Evolutionary conservation across 768 basidiomycete genomes (phyloP), one percentile per base, ranked within the genome.

Genomic region (Hydnum rufescens): DNA sequence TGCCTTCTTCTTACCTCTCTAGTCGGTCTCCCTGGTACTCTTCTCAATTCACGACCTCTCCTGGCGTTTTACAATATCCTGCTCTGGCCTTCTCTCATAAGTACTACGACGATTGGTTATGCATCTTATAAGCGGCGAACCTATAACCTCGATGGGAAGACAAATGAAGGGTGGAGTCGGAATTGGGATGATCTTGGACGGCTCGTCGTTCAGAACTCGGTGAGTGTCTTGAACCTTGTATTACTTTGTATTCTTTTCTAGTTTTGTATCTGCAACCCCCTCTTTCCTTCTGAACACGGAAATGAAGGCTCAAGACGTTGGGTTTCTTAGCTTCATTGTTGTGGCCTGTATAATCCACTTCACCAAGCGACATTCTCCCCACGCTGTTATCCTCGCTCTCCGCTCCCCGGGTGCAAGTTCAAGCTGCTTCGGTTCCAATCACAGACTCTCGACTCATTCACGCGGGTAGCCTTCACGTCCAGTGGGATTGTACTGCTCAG

Each of bases 351-450:
- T 60, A 73, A 67, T 55, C 65, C 78, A 19, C 61, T 74, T 51
- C 78, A 83, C 62, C 74, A 75, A 49, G 75, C 75, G 3, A 68
- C 71, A 0, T 69, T 74, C 30, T 77, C 77, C 50, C 67, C 65
- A 48, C 66, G 66, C 32, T 84, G 82, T 61, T 81, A 77, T 60
- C 66, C 75, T 2, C 71, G 79, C 19, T 70, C 78, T 13, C 61
- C 70, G 3, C 67, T 83, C 3, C 76, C 80, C 8, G 82, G 80
- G 2, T 84, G 82, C 63, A 80, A 79, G 62, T 72, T 70, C 23
- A 66, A 67, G 51, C 72, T 83, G 36, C 67, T 68, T 51, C 64
- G 64, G 4, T 78, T 77, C 61, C 77, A 82, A 62, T 64, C 64
- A 16, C 60, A 59, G 39, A 65, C 68, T 44, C 68, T 84, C 6